Base-by-base conservation (phyloP, 1,139 yeast species). In the Blastobotrys proliferans region DNA sequence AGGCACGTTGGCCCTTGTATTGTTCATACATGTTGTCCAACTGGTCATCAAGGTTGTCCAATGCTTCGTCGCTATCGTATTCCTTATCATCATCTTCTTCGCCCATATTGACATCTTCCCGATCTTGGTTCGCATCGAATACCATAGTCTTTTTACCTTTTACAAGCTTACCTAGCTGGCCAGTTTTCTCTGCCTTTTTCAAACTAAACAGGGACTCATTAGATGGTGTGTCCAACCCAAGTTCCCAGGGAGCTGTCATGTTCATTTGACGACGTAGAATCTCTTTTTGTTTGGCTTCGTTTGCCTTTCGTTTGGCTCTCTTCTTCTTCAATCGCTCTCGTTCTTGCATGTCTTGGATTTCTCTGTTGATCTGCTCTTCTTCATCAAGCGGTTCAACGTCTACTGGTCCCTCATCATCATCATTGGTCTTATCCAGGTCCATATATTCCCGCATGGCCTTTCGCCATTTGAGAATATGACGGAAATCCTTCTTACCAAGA, bases 201-300 rank as follows among this genome's bases (percentile, higher is more conserved):
- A 92, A 73, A 59, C 82, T 86, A 68, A 92, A 92, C 48, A 90
- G 69, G 0, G 94, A 76, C 47, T 86, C 94, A 41, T 94, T 95
- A 44, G 76, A 77, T n/a, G 87, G 92, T 16, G 95, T 96, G 62
- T 92, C 98, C 38, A 87, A 72, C 73, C 97, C 97, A 52, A 92
- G 81, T 58, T 87, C 95, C 72, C 77, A 79, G 58, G 94, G 96
- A 2, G 96, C 85, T 48, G 85, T 72, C 97, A 92, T 90, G 62
- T 86, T 87, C 94, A 92, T 83, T 67, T 92, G 97, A 83, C 88
- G 82, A 67, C 97, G 78, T 43, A 77, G 75, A 44, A 92, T 79
- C 61, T 90, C 97, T 63, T 85, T 86, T 62, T 87, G 96, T 60
- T 87, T 88, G 51, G 66, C 56, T 65, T 90, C 97, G 61, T 92